A percentile compares a stretch with the other conserved stretches of the same genome.
These are phyloP conservation scores for Chlamydomonas schloesseri DNA, from an alignment of 139 green algal species.

Conservation along the genomic window DNA sequence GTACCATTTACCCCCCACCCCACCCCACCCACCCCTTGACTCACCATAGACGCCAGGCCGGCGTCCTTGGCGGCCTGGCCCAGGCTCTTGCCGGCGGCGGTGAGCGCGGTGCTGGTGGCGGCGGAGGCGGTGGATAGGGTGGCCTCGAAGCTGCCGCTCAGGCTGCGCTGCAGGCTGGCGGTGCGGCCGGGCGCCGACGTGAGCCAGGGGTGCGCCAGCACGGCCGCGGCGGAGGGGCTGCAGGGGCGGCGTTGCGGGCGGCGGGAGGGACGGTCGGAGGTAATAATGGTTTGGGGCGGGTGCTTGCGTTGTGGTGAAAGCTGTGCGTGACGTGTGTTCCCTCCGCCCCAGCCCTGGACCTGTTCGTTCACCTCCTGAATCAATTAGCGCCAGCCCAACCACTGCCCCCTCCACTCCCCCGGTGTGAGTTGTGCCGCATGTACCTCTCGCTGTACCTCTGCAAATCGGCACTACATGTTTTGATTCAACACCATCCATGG, in stretches of 20 bases:
- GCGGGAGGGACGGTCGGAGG: neutral
- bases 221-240: constrained; percentile 58
- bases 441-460: too few relatives aligned
- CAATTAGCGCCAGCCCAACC: too few relatives aligned
- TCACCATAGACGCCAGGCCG: constrained; percentile 10
- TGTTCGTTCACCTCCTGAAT: too few relatives aligned
- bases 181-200: constrained; percentile 27
- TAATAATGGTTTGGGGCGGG: too few relatives aligned
- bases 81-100: neutral
- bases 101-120: neutral
- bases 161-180: constrained; percentile 37
- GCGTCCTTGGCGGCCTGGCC: neutral
- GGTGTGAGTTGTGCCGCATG: too few relatives aligned
- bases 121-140: constrained; percentile 8
- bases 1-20: too few relatives aligned
- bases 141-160: constrained; percentile 21
- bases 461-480: too few relatives aligned
- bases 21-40: neutral
- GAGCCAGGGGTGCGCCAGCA: constrained; percentile 72
- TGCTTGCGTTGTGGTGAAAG: too few relatives aligned
- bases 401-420: too few relatives aligned
- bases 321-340: too few relatives aligned
- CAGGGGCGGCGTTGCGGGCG: neutral
- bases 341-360: too few relatives aligned
- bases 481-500: too few relatives aligned